These are phyloP conservation scores for Gillenia trifoliata DNA, from an alignment of 306 rosid genomes.

Conservation along the genomic window DNA sequence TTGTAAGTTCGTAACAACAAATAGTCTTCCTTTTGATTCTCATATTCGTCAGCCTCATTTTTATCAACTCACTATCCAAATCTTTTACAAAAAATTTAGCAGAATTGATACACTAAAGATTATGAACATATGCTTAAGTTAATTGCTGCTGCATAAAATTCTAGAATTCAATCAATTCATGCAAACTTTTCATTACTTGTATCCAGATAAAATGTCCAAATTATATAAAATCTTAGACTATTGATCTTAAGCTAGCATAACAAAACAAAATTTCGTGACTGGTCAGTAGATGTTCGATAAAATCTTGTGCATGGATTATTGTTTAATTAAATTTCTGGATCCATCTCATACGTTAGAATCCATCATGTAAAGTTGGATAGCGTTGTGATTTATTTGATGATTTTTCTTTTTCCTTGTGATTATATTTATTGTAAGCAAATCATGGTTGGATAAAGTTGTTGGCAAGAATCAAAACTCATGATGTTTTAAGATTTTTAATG, in stretches of 20 bases:
- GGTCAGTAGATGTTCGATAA: too few species aligned
- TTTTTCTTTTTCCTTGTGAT: not conserved
- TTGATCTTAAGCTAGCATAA: not conserved
- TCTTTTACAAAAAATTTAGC: not conserved
- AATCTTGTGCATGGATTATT: too few species aligned
- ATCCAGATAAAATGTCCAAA: not conserved
- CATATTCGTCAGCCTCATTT: not conserved
- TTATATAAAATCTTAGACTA: not conserved
- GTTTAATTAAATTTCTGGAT: not conserved
- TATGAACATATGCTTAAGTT: not conserved
- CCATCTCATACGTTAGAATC: not conserved
- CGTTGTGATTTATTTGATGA: not conserved
- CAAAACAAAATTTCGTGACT: not conserved
- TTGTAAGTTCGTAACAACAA: not conserved
- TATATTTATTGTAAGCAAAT: not conserved
- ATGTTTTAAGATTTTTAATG: not conserved
- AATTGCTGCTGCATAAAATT: not conserved
- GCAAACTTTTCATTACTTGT: not conserved
- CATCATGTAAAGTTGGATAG: not conserved
- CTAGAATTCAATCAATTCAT: not conserved
- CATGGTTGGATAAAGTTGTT: not conserved
- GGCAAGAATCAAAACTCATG: not conserved
- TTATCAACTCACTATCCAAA: not conserved
- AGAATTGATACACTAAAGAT: not conserved
- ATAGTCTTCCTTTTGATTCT: not conserved